These are phyloP conservation scores for Mrakia frigida DNA, from an alignment of 768 basidiomycete genomes.

Conservation along the genomic window DNA sequence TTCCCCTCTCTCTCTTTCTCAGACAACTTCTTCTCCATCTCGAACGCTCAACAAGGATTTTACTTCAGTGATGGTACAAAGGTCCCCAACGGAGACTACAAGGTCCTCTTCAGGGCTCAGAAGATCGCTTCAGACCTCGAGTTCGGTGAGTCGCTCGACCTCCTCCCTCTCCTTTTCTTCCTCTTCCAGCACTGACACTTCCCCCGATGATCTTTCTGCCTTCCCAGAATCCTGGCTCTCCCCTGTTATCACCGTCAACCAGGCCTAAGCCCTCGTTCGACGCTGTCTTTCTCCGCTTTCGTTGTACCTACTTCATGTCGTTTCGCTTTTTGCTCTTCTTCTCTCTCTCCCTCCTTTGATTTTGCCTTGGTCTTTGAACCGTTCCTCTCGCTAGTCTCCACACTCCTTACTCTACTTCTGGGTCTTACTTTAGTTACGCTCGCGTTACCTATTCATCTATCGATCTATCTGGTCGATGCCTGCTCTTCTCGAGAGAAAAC, in stretches of 20 bases:
- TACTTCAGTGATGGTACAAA: constrained; percentile 47
- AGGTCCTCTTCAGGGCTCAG: constrained; percentile 48
- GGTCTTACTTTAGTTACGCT: too few relatives aligned
- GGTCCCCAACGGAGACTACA: constrained; percentile 50
- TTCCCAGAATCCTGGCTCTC: constrained; percentile 37
- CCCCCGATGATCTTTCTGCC: neutral
- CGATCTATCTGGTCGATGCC: too few relatives aligned
- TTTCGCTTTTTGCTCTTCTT: neutral
- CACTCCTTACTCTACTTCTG: too few relatives aligned
- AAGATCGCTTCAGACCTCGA: constrained; percentile 49
- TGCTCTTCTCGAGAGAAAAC: too few relatives aligned
- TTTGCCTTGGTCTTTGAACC: too few relatives aligned
- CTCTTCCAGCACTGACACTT: neutral
- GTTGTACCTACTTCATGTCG: neutral
- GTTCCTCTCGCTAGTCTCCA: too few relatives aligned
- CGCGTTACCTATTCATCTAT: too few relatives aligned
- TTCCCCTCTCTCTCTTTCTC: neutral
- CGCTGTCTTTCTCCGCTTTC: neutral
- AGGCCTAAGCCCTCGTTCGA: constrained; percentile 9
- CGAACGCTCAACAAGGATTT: constrained; percentile 4
- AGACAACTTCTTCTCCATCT: neutral
- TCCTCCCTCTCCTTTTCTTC: neutral
- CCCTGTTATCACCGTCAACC: constrained; percentile 21
- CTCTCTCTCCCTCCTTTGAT: too few relatives aligned
- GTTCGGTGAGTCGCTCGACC: constrained; percentile 37